Evolutionary conservation across 176 grass and related monocot genomes (phyloP).

Genomic region (Oryza coarctata): DNA sequence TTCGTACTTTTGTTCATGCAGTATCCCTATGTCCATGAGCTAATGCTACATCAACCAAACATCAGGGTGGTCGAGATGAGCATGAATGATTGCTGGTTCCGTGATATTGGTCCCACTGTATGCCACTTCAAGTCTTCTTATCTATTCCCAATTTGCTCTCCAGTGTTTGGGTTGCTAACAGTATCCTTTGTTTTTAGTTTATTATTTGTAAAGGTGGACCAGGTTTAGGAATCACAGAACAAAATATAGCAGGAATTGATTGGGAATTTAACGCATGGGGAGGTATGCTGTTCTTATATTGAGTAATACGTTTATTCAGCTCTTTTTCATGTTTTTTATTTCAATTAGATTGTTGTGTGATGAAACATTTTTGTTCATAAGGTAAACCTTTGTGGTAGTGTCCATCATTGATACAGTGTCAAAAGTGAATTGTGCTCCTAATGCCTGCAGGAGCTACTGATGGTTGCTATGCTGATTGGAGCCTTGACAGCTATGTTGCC

Average conservation of each 20-base stretch:
- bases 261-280: conserved; percentile 98
- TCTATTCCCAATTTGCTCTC: neutral
- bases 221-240: conserved; percentile 14
- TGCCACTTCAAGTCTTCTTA: neutral
- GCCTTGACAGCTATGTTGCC: conserved; percentile 64
- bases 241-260: conserved; percentile 80
- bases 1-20: conserved; percentile 25
- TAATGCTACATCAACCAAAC: conserved; percentile 53
- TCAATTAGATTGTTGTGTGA: neutral
- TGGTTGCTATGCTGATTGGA: conserved; percentile 88
- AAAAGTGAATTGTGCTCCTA: neutral
- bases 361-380: neutral
- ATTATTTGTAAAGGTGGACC: conserved; percentile 37
- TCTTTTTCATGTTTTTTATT: neutral
- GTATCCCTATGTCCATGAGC: conserved; percentile 55
- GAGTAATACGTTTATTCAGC: neutral
- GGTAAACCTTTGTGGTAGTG: neutral
- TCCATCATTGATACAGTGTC: neutral
- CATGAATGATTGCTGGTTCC: conserved; percentile 96
- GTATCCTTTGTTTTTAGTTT: conserved; percentile 53
- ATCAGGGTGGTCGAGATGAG: conserved; percentile 96
- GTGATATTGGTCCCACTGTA: conserved; percentile 91
- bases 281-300: conserved; percentile 53
- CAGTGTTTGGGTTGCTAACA: conserved; percentile 33
- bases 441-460: conserved; percentile 49